Conservation (phyloP, 2,329 filamentous ascomycete species). For the Ustilaginoidea virens region DNA sequence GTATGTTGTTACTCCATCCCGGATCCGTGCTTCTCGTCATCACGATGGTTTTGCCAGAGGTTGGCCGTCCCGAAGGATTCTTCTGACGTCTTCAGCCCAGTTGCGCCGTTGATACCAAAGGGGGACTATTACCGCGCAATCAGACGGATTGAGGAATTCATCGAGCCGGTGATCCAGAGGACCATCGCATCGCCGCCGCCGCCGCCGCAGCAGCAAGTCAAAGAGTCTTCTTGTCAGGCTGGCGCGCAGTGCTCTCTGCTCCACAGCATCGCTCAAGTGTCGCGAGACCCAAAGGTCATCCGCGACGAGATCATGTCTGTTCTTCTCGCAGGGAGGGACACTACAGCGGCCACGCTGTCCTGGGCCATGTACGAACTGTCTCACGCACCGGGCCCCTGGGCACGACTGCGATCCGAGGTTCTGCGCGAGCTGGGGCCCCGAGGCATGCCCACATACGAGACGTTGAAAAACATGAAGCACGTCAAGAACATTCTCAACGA, state of each 20-base stretch:
- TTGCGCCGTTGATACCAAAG: slow-evolving; percentile 42
- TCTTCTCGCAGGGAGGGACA: slow-evolving; percentile 74
- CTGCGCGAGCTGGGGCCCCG: slow-evolving; percentile 46
- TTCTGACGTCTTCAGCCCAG: slow-evolving; percentile 29
- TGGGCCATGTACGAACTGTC: slow-evolving; percentile 76
- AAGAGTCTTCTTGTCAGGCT: slow-evolving; percentile 50
- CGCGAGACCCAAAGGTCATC: slow-evolving; percentile 55
- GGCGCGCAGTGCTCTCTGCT: slow-evolving; percentile 71
- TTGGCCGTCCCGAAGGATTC: too few species aligned
- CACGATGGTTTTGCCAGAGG: too few species aligned
- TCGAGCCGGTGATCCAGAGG: slow-evolving; percentile 46
- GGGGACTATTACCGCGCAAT: slow-evolving; percentile 46
- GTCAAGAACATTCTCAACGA: slow-evolving; percentile 61
- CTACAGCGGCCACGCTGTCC: slow-evolving; percentile 66
- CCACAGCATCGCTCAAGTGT: slow-evolving; percentile 70
- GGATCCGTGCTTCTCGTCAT: too few species aligned
- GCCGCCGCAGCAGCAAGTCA: slow-evolving; percentile 53
- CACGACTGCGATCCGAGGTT: slow-evolving; percentile 60
- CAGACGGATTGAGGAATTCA: slow-evolving; percentile 50
- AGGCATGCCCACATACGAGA: slow-evolving; percentile 52
- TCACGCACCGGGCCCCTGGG: slow-evolving; percentile 51
- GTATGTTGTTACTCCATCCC: slow-evolving; percentile 12
- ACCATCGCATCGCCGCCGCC: slow-evolving; percentile 56
- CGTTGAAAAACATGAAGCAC: slow-evolving; percentile 81
- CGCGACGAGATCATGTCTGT: slow-evolving; percentile 76